These are phyloP conservation scores for Solanum appendiculatum DNA, from an alignment of 257 asterid species.

Conservation along the genomic window DNA sequence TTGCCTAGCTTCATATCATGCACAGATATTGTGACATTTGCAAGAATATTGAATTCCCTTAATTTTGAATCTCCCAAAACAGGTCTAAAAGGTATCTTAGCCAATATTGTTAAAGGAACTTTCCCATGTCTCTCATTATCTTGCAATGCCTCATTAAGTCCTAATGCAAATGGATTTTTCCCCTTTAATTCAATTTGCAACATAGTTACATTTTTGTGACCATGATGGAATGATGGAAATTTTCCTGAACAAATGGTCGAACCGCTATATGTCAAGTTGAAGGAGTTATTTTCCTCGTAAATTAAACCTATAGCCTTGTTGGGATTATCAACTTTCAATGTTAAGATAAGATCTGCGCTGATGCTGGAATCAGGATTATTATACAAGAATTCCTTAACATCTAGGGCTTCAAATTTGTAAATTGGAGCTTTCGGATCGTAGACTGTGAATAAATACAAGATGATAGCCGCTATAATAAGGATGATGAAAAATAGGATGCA, in stretches of 20 bases:
- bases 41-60: conserved; percentile 8
- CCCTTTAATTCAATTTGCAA: conserved; percentile 30
- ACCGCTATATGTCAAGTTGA: conserved; percentile 13
- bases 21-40: conserved; percentile 22
- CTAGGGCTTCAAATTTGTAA: conserved; percentile 18
- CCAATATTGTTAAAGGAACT: conserved; percentile 37
- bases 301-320: conserved; percentile 27
- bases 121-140: conserved; percentile 7
- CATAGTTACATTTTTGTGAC: conserved; percentile 19
- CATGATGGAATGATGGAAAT: conserved; percentile 40
- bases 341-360: conserved; percentile 10
- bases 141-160: conserved; percentile 11
- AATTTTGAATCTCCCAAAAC: not conserved
- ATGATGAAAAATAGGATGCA: conserved; percentile 29
- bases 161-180: conserved; percentile 21
- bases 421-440: conserved; percentile 33
- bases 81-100: conserved; percentile 24
- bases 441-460: conserved; percentile 3
- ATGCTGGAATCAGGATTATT: conserved; percentile 36
- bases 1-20: conserved; percentile 26
- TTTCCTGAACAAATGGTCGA: conserved; percentile 29
- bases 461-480: not conserved
- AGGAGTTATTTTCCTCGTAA: conserved; percentile 23
- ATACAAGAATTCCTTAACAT: conserved; percentile 25
- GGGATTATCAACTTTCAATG: conserved; percentile 34